Percentiles rank a stretch among this genome's conserved stretches.
Evolutionary conservation across 768 basidiomycete genomes (phyloP).

Genomic region (Amanita molliuscula): DNA sequence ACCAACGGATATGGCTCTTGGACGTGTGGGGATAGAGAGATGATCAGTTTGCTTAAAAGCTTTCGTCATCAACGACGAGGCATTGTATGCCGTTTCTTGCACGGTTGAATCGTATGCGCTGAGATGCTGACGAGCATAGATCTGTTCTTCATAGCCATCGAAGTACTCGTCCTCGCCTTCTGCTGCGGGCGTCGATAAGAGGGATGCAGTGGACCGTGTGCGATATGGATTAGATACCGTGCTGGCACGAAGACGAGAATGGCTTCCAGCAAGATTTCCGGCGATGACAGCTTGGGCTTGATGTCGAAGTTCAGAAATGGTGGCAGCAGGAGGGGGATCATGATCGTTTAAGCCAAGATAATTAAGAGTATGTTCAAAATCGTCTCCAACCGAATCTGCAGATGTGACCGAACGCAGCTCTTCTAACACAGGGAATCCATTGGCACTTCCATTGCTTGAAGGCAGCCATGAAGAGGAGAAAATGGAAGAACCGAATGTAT

Average conservation of each 20-base stretch:
- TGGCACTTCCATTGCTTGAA: conserved; percentile 42
- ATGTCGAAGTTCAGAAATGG: conserved; percentile 78
- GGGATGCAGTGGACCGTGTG: conserved; percentile 47
- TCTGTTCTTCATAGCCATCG: conserved; percentile 45
- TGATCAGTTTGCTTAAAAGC: conserved; percentile 71
- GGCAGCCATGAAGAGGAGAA: conserved; percentile 89
- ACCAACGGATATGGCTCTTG: conserved; percentile 84
- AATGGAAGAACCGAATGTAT: conserved; percentile 80
- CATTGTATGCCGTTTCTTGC: conserved; percentile 39
- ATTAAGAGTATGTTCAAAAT: conserved; percentile 90
- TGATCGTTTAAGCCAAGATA: conserved; percentile 86
- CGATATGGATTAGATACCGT: conserved; percentile 94
- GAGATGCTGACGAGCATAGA: conserved; percentile 46
- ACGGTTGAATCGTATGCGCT: conserved; percentile 49
- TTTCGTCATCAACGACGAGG: conserved; percentile 55
- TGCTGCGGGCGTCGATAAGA: conserved; percentile 54
- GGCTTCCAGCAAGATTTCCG: conserved; percentile 60
- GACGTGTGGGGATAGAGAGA: conserved; percentile 42
- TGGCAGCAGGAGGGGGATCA: conserved; percentile 72
- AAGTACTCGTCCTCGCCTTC: conserved; percentile 73
- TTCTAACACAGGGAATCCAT: conserved; percentile 59
- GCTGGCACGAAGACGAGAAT: conserved; percentile 74
- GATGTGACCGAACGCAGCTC: conserved; percentile 77
- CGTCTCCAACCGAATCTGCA: conserved; percentile 71
- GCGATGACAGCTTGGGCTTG: conserved; percentile 89